phyloP scores from a whole-genome alignment of 2,329 filamentous ascomycete species.

The Epichloe elymi region DNA sequence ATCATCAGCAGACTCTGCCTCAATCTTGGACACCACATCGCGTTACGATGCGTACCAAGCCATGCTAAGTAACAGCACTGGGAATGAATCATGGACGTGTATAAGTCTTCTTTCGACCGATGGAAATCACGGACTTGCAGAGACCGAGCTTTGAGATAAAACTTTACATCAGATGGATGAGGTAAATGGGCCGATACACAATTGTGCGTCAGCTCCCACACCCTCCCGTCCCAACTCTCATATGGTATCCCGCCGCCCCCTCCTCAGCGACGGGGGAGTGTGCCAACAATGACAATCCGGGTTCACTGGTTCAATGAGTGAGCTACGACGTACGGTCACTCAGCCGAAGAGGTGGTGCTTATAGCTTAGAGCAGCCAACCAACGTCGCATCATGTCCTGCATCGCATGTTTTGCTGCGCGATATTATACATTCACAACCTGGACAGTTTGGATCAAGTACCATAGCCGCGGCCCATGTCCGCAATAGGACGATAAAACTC shows the following conservation, averaged over 20 bases:
- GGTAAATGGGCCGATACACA: too few species aligned
- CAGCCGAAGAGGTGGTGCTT: not conserved
- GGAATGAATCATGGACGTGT: conserved; percentile 16
- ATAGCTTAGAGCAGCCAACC: not conserved
- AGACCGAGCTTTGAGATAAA: conserved; percentile 19
- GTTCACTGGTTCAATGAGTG: not conserved
- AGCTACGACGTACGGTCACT: not conserved
- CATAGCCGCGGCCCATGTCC: not conserved
- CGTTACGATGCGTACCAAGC: conserved; percentile 20
- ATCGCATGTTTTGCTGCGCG: not conserved
- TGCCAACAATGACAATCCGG: not conserved
- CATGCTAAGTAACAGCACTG: conserved; percentile 17
- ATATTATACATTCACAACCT: not conserved
- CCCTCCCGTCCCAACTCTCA: not conserved
- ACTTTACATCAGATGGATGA: not conserved
- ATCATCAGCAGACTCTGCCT: not conserved
- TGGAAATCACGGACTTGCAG: conserved; percentile 18
- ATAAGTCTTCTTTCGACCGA: conserved; percentile 23
- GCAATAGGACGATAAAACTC: not conserved
- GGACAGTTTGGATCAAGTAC: not conserved
- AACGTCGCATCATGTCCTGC: too few species aligned
- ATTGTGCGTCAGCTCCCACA: not conserved
- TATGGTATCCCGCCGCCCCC: not conserved
- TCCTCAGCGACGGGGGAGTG: not conserved
- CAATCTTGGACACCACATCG: conserved; percentile 10